These are phyloP conservation scores for Amborella trichopoda DNA, from an alignment of 164 flowering plant genomes.

Conservation along the genomic window DNA sequence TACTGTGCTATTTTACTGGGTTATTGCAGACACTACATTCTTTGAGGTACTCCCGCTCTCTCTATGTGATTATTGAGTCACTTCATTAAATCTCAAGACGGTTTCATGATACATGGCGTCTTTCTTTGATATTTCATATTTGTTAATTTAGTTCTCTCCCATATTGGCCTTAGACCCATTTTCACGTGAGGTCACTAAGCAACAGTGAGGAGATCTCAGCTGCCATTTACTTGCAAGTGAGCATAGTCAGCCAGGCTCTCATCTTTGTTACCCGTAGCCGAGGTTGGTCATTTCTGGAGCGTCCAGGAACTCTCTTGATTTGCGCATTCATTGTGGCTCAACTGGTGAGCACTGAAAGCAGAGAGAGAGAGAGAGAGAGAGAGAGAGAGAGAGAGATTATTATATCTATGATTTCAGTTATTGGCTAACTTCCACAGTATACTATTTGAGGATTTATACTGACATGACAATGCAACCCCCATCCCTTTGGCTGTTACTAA, in stretches of 20 bases:
- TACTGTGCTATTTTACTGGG: slow-evolving; percentile 79
- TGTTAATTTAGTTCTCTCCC: not conserved
- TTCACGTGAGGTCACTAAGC: slow-evolving; percentile 19
- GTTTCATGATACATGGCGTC: not conserved
- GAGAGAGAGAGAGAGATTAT: too few relatives aligned
- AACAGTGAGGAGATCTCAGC: slow-evolving; percentile 27
- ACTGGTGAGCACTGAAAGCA: slow-evolving; percentile 54
- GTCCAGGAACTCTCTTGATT: slow-evolving; percentile 71
- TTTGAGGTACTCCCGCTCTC: slow-evolving; percentile 50
- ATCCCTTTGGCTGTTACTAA: too few relatives aligned
- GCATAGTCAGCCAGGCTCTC: slow-evolving; percentile 56
- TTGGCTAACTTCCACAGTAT: too few relatives aligned
- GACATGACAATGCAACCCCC: too few relatives aligned
- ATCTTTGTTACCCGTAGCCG: slow-evolving; percentile 69
- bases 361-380: too few relatives aligned
- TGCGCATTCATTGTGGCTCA: slow-evolving; percentile 82
- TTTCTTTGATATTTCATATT: not conserved
- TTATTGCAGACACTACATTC: slow-evolving; percentile 34
- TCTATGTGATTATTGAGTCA: slow-evolving; percentile 4
- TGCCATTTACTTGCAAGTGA: slow-evolving; percentile 56
- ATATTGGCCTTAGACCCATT: slow-evolving; percentile 14
- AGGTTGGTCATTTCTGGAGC: slow-evolving; percentile 69
- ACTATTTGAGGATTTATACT: too few relatives aligned
- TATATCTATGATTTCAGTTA: too few relatives aligned
- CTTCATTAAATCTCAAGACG: not conserved